phyloP scores from a whole-genome alignment of 139 green algal genomes.

The Auxenochlorella pyrenoidosa region DNA sequence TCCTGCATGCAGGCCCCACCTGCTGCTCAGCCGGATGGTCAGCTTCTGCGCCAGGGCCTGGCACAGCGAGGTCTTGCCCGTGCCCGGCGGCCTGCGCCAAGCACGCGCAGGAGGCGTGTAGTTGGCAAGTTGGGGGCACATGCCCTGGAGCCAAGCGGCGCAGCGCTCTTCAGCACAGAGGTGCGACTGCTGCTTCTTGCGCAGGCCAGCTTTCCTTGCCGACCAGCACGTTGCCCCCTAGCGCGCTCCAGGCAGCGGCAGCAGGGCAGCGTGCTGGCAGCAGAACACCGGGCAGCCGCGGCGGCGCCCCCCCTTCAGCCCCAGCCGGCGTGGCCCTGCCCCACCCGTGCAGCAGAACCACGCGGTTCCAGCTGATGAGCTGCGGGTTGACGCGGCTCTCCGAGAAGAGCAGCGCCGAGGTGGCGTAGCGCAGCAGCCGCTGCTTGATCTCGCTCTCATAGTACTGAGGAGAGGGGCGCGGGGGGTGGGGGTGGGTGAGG shows the following conservation, averaged over 20 bases:
- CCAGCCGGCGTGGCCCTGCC: neutral
- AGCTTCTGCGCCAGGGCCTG: constrained; percentile 89
- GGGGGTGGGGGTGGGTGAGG: constrained; percentile 73
- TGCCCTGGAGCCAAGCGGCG: no score
- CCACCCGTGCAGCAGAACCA: constrained; percentile 90
- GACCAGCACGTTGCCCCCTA: no score
- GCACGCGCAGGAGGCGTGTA: no score
- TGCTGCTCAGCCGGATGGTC: constrained; percentile 54
- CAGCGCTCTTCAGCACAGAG: no score
- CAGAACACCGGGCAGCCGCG: no score
- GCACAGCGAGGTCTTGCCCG: constrained; percentile 85
- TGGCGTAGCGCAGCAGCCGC: constrained; percentile 86
- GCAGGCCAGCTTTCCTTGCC: no score
- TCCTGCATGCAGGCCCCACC: neutral
- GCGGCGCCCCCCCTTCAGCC: no score
- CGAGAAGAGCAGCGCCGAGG: constrained; percentile 88
- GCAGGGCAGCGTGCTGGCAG: no score
- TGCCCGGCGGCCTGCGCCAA: constrained; percentile 82
- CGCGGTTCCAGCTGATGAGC: constrained; percentile 89
- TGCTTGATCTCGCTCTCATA: constrained; percentile 85
- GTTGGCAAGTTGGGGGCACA: neutral
- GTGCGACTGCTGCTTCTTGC: no score
- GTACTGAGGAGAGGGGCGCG: constrained; percentile 52
- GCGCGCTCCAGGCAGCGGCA: no score
- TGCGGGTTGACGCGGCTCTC: constrained; percentile 77